phyloP scores from a whole-genome alignment of 805 yeast species.

The Saturnispora kantuleensis region DNA sequence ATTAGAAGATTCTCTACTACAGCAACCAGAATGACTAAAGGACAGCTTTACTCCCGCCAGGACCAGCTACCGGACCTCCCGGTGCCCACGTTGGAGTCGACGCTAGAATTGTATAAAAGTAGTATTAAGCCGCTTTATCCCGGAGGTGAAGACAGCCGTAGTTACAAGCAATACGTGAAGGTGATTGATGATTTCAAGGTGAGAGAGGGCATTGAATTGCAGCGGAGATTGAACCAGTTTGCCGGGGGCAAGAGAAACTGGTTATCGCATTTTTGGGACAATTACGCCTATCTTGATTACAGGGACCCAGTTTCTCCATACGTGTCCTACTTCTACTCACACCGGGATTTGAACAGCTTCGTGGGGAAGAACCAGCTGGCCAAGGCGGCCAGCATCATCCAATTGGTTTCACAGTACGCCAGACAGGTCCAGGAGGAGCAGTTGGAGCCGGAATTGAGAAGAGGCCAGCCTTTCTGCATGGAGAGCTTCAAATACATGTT shows the following conservation, averaged over 20 bases:
- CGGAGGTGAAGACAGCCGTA: slow-evolving; percentile 35
- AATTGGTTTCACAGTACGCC: slow-evolving; percentile 60
- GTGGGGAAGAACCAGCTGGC: slow-evolving; percentile 55
- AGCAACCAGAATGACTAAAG: slow-evolving; percentile 28
- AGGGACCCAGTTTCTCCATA: slow-evolving; percentile 93
- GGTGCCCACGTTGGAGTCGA: slow-evolving; percentile 69
- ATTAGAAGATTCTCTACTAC: neutral
- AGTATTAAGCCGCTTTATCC: slow-evolving; percentile 63
- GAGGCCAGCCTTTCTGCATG: slow-evolving; percentile 83
- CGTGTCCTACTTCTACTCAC: slow-evolving; percentile 83
- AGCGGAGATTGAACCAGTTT: slow-evolving; percentile 48
- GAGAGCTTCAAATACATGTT: slow-evolving; percentile 86
- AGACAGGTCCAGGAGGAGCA: slow-evolving; percentile 57
- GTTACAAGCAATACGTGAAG: slow-evolving; percentile 33
- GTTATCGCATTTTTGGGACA: slow-evolving; percentile 91
- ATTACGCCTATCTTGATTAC: slow-evolving; percentile 81
- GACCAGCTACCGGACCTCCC: slow-evolving; percentile 72
- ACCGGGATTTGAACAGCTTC: slow-evolving; percentile 51
- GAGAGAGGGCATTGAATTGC: slow-evolving; percentile 60
- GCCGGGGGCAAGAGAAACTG: slow-evolving; percentile 64
- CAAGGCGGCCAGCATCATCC: slow-evolving; percentile 69
- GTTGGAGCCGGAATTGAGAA: slow-evolving; percentile 71
- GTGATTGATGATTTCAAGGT: slow-evolving; percentile 56
- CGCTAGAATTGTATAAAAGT: slow-evolving; percentile 58
- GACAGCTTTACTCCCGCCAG: slow-evolving; percentile 66